Evolutionary conservation across 2,329 filamentous ascomycete genomes (phyloP).

Genomic region (Chrysosporium queenslandicum): DNA sequence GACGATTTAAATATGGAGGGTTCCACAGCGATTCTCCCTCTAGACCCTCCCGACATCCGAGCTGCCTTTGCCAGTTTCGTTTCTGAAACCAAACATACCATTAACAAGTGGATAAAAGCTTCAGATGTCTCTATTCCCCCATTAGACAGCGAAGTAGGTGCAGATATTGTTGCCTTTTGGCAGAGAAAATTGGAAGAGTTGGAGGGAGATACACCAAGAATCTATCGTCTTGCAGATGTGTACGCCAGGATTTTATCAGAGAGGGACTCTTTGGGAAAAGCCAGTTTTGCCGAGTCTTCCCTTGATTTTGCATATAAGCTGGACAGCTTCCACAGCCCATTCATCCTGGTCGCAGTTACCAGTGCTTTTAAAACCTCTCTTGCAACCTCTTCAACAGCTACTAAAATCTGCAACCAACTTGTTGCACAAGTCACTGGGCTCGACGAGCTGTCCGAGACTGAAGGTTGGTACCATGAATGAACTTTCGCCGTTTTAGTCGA

Average conservation of each 20-base stretch:
- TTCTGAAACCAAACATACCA: constrained; percentile 40
- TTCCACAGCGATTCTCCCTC: constrained; percentile 45
- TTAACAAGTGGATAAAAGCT: constrained; percentile 37
- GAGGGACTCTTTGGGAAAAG: constrained; percentile 21
- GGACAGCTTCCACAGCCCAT: constrained; percentile 32
- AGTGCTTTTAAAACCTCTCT: constrained; percentile 42
- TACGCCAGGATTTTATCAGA: constrained; percentile 34
- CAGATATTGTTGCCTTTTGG: constrained; percentile 26
- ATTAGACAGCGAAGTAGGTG: not conserved
- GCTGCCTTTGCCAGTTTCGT: constrained; percentile 46
- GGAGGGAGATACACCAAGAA: constrained; percentile 24
- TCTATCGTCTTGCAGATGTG: constrained; percentile 34
- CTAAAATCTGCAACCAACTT: constrained; percentile 50
- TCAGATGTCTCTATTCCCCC: not conserved
- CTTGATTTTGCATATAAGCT: constrained; percentile 29
- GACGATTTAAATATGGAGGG: constrained; percentile 51
- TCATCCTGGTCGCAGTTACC: constrained; percentile 42
- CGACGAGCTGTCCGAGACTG: constrained; percentile 35
- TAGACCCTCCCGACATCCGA: constrained; percentile 41
- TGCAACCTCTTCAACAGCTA: constrained; percentile 39
- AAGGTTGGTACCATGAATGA: constrained; percentile 29
- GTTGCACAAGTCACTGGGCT: constrained; percentile 50
- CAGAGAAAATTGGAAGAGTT: constrained; percentile 27
- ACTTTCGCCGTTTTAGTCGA: constrained; percentile 13
- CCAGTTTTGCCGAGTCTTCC: constrained; percentile 25